Base-by-base conservation (phyloP, 1,284 basidiomycete species). In the Pseudozyma thailandica region DNA sequence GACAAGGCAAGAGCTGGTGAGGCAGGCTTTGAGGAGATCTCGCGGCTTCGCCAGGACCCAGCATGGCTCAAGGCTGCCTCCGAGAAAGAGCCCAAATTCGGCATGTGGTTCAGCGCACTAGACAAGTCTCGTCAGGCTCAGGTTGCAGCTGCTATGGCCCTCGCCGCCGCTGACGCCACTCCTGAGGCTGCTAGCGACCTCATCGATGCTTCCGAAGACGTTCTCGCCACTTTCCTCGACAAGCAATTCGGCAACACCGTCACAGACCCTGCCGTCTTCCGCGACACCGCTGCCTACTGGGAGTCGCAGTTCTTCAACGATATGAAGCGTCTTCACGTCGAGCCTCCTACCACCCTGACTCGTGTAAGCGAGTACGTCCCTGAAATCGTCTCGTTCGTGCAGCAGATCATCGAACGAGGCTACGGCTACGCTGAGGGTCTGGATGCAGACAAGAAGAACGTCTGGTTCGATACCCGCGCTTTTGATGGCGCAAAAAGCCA, bases 361-460 rank as follows among this genome's bases (percentile, higher is more conserved):
- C 90, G 96, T 37, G 96, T 98, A 15, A 95, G 93, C 16, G 96
- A 98, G 84, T 99, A 94, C 84, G 91, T 99, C 13, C 92, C 94
- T 8, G 94, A 98, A 84, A 93, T 98, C 72, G 92, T 94, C 50
- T 84, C 87, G 1, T 99, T 95, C 81, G 91, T 98, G 20, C 87
- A 94, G 81, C 86, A 88, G 44, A 94, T 98, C 80, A 86, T 96
- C 69, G 85, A 88, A 58, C 94, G 95, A 63, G 95, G 94, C 0
- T 98, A 90, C 79, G 96, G 89, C 4, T 99, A 99, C 83, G 59
- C 72, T 20, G 77, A 80, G 37, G 78, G 78, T 20, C 30, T 63
- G 28, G 64, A 72, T 16, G 28, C 43, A 6, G 61, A 71, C 49
- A 79, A 77, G 66, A 72, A 69, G 30, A 82, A 82, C 47, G 90